phyloP scores from a whole-genome alignment of 768 basidiomycete species.

The Mycena olivaceomarginata region DNA sequence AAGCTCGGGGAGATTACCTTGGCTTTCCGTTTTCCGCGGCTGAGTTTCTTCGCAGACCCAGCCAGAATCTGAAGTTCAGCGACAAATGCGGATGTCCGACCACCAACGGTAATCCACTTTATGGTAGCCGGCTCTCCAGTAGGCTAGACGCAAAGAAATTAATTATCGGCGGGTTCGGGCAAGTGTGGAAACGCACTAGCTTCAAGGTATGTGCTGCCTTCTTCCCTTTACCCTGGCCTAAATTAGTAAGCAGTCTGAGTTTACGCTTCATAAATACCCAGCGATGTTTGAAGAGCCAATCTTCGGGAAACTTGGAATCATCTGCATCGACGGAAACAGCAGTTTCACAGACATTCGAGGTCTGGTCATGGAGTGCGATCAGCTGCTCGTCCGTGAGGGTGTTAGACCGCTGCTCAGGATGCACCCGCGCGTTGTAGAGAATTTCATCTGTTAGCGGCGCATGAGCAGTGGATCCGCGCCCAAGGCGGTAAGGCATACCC shows the following conservation, averaged over 20 bases:
- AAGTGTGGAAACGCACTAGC: constrained; percentile 59
- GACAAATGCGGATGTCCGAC: constrained; percentile 86
- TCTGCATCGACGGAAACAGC: constrained; percentile 86
- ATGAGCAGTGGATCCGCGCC: constrained; percentile 22
- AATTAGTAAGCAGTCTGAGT: constrained; percentile 39
- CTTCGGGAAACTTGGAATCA: constrained; percentile 76
- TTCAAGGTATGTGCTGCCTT: constrained; percentile 66
- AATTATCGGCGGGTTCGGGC: constrained; percentile 23
- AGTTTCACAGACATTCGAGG: constrained; percentile 71
- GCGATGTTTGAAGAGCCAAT: constrained; percentile 82
- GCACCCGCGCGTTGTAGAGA: constrained; percentile 82
- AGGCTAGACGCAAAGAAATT: constrained; percentile 63
- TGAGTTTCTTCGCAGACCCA: constrained; percentile 39
- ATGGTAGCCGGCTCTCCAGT: constrained; percentile 83
- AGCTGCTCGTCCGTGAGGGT: constrained; percentile 71
- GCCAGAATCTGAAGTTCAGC: constrained; percentile 72
- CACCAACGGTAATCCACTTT: constrained; percentile 85
- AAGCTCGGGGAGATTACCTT: constrained; percentile 31
- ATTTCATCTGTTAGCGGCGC: constrained; percentile 72
- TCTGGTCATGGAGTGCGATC: constrained; percentile 70
- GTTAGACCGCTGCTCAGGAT: constrained; percentile 82
- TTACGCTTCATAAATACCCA: constrained; percentile 66
- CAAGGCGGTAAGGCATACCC: constrained; percentile 60
- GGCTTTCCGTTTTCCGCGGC: constrained; percentile 41
- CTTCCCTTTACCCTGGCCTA: constrained; percentile 74